Evolutionary conservation across 345 rosid genomes (phyloP).

Genomic region (Eucalyptus tenuipes): DNA sequence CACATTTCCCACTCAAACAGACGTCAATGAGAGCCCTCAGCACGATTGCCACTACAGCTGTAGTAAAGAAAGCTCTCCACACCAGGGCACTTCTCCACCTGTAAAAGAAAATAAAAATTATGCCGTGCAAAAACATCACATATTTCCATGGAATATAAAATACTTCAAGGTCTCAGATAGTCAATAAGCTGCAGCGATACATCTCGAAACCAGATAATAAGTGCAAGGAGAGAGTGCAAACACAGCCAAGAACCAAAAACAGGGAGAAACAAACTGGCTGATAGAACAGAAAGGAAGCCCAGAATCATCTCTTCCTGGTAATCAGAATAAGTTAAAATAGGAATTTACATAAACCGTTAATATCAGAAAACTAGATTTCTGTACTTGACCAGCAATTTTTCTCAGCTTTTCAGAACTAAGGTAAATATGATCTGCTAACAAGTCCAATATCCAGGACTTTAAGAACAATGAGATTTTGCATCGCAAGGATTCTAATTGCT

Average conservation of each 20-base stretch:
- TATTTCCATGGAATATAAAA: background rate
- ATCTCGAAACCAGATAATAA: background rate
- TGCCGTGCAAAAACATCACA: background rate
- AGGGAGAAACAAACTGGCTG: background rate
- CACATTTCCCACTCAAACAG: conserved; percentile 76
- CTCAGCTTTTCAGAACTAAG: background rate
- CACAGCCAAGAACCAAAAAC: background rate
- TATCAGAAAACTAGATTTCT: background rate
- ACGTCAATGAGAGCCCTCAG: conserved; percentile 82
- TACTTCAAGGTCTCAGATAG: background rate
- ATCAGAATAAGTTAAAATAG: background rate
- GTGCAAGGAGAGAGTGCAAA: background rate
- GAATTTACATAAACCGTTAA: background rate
- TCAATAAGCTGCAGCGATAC: background rate
- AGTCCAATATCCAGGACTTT: background rate
- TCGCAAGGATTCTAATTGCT: background rate
- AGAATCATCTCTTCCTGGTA: background rate
- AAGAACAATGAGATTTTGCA: background rate
- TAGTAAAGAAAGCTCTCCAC: conserved; percentile 88
- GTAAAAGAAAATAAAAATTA: background rate
- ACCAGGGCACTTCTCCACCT: conserved; percentile 94
- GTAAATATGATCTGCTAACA: background rate
- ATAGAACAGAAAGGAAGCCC: background rate
- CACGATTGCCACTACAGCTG: conserved; percentile 79
- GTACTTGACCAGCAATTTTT: background rate